phyloP scores from a whole-genome alignment of 495 filamentous ascomycete species.

The Aspergillus coremiiformis region DNA sequence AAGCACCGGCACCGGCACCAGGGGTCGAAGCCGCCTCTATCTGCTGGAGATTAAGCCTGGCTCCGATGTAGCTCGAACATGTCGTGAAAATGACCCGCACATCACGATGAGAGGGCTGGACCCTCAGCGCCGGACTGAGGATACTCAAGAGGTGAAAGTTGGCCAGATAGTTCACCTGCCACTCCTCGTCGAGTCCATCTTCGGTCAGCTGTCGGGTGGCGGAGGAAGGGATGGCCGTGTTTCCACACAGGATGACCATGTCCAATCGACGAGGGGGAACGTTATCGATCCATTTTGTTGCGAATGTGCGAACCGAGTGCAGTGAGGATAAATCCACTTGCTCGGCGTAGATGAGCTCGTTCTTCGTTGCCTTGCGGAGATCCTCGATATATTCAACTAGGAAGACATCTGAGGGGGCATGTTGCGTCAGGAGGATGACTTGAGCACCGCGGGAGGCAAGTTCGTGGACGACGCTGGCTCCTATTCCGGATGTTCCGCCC shows the following conservation, averaged over 20 bases:
- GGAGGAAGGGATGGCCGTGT: constrained; percentile 57
- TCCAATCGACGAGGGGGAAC: constrained; percentile 84
- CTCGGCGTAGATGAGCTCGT: constrained; percentile 89
- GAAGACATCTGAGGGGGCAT: constrained; percentile 74
- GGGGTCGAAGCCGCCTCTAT: constrained; percentile 20
- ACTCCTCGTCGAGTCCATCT: constrained; percentile 80
- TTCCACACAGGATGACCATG: constrained; percentile 82
- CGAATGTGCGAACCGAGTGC: constrained; percentile 83
- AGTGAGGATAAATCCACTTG: constrained; percentile 83
- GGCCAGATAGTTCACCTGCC: constrained; percentile 90
- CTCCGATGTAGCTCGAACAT: constrained; percentile 77
- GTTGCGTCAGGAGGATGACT: constrained; percentile 79
- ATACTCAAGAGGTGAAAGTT: constrained; percentile 94
- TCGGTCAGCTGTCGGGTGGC: constrained; percentile 45
- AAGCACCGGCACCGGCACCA: no score
- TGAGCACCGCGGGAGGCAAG: constrained; percentile 84
- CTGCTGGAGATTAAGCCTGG: constrained; percentile 50
- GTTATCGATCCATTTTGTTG: constrained; percentile 99
- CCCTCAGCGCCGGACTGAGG: constrained; percentile 75
- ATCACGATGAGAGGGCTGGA: constrained; percentile 88
- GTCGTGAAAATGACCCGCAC: constrained; percentile 81
- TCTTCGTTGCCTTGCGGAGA: constrained; percentile 68
- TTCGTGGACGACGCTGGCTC: constrained; percentile 61
- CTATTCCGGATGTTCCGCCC: constrained; percentile 94
- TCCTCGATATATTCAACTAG: constrained; percentile 89